Base-by-base conservation (phyloP, 2,329 filamentous ascomycete genomes). In the Spiromastix sp. region DNA sequence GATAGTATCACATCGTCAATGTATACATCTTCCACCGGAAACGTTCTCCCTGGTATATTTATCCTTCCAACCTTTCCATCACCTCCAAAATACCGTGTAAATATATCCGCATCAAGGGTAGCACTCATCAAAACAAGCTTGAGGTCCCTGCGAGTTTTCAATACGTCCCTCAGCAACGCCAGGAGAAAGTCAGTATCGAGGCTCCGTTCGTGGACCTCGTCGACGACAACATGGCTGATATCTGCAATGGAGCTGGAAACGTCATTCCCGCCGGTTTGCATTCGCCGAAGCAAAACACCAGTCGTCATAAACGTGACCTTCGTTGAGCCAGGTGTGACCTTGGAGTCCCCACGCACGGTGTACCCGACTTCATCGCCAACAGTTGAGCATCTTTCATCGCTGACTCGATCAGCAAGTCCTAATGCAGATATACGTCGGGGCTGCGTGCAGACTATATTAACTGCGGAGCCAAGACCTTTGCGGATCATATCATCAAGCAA, bases 291-390 rank as follows among this genome's bases (percentile, higher is more conserved):
- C 24, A 98, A 66, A 2, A 98, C 86, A 74, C 89, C 89, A 7
- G 89, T 95, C 0, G 89, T 98, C 42, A 95, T 84, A 54, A 96
- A 96, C 0, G 84, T 94, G 49, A 96, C 93, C 58, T 81, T 89
- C 0, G 91, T 96, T 29, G 74, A 68, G 4, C 72, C 72, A 11
- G 63, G 63, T 39, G 75, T 81, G 26, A 77, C 70, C 48, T 81
- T 87, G 21, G 81, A 89, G 56, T 96, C 89, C 44, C 89, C 89
- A 42, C 89, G 79, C 48, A 98, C 95, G 5, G 80, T 74, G 54
- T 93, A 96, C 4, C 89, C 89, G 22, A 96, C 79, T 57, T 96
- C 89, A 32, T 85, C 78, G 4, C 91, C 89, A 8, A 95, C 79
- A 21, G 63, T 66, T 6, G 74, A 76, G 56, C 85, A 93, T 41